Evolutionary conservation across 2,329 filamentous ascomycete species (phyloP).

Genomic region (Calonectria leucothoes): DNA sequence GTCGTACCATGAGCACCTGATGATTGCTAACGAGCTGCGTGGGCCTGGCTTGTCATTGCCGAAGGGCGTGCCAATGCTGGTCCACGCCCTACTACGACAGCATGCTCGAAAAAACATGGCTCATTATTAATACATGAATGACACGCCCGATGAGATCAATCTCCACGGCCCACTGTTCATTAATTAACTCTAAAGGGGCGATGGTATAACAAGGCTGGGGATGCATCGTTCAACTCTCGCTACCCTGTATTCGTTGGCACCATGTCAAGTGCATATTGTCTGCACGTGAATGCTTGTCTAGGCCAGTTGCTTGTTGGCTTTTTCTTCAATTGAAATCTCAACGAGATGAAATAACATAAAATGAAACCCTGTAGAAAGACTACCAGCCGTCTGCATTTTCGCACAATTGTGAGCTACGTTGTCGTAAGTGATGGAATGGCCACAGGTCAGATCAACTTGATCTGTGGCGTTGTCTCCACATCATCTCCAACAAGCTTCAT

Average conservation of each 20-base stretch:
- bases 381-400: neutral
- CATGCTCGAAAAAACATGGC: no score
- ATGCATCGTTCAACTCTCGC: no score
- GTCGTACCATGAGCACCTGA: neutral
- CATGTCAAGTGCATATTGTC: no score
- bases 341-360: no score
- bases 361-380: accelerated
- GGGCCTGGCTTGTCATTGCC: neutral
- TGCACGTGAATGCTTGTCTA: no score
- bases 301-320: no score
- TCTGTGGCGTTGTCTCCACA: neutral
- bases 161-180: neutral
- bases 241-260: neutral
- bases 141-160: no score
- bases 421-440: neutral
- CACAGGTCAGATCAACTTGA: neutral
- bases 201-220: neutral
- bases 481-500: neutral
- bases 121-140: no score
- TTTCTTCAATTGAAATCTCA: no score
- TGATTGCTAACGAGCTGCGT: no score
- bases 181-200: neutral
- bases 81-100: neutral
- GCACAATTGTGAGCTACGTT: neutral
- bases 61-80: neutral